Evolutionary conservation across 345 rosid species (phyloP).

Genomic region (Barbarea vulgaris): DNA sequence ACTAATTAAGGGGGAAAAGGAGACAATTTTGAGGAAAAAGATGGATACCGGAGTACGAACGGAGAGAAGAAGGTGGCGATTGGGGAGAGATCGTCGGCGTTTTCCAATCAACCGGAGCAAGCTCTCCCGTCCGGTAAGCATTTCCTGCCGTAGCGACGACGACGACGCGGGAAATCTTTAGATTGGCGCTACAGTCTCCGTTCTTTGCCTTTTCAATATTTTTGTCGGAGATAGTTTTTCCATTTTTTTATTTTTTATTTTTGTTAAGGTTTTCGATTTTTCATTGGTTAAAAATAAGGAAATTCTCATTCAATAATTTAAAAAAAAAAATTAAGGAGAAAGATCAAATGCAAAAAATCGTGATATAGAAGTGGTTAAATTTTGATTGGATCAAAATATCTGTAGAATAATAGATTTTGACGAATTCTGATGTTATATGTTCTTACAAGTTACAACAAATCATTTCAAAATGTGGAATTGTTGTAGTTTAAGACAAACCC

Average conservation of each 20-base stretch:
- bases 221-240: neutral
- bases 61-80: conserved; percentile 56
- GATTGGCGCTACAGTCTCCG: neutral
- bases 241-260: neutral
- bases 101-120: conserved; percentile 69
- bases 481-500: too few relatives aligned
- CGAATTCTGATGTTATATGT: too few relatives aligned
- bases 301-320: neutral
- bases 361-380: too few relatives aligned
- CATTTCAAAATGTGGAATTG: too few relatives aligned
- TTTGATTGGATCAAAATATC: too few relatives aligned
- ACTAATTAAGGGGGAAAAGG: neutral
- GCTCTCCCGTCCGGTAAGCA: conserved; percentile 79
- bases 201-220: conserved; percentile 1
- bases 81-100: conserved; percentile 71
- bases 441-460: too few relatives aligned
- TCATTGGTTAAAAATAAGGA: neutral
- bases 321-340: too few relatives aligned
- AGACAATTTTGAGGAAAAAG: neutral
- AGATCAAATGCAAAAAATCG: too few relatives aligned
- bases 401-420: too few relatives aligned
- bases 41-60: conserved; percentile 45
- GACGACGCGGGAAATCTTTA: conserved; percentile 35
- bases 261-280: neutral
- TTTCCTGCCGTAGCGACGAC: conserved; percentile 27